phyloP scores from a whole-genome alignment of 768 basidiomycete species.

The Fomitopsis pulvina region DNA sequence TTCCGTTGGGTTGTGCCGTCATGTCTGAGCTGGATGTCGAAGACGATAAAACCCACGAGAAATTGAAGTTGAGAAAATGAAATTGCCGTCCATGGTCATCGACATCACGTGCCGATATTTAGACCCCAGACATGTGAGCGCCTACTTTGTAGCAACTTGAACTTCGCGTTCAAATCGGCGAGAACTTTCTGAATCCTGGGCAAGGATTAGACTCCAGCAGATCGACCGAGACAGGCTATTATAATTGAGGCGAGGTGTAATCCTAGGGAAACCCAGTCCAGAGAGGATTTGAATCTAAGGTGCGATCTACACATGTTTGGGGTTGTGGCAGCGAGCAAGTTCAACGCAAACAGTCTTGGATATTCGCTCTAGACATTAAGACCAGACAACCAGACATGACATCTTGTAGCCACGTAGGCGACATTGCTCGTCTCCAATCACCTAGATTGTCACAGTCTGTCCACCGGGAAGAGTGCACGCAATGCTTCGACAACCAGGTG shows the following conservation, averaged over 20 bases:
- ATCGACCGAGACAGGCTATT: not conserved
- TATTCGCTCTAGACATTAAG: too few relatives aligned
- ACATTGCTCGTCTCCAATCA: slow-evolving; percentile 41
- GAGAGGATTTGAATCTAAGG: not conserved
- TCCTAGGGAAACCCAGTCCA: not conserved
- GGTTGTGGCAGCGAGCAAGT: not conserved
- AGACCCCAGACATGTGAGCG: too few relatives aligned
- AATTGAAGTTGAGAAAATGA: not conserved
- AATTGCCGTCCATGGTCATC: not conserved
- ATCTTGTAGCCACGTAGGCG: slow-evolving; percentile 46
- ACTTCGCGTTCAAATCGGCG: too few relatives aligned
- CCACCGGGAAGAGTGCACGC: slow-evolving; percentile 91
- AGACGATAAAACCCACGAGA: not conserved
- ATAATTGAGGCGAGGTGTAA: not conserved
- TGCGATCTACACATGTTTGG: not conserved
- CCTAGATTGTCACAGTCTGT: slow-evolving; percentile 68
- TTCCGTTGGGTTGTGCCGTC: slow-evolving; percentile 47
- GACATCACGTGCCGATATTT: not conserved
- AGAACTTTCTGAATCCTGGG: too few relatives aligned
- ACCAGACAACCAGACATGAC: slow-evolving; percentile 8
- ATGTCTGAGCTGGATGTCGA: slow-evolving; percentile 18
- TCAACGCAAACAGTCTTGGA: too few relatives aligned
- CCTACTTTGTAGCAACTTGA: too few relatives aligned
- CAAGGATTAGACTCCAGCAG: not conserved
- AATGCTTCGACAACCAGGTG: slow-evolving; percentile 94